A percentile compares a stretch with the other conserved stretches of the same genome.
Evolutionary conservation across 2,329 filamentous ascomycete species (phyloP).

Genomic region (Verticillium tricorpus): DNA sequence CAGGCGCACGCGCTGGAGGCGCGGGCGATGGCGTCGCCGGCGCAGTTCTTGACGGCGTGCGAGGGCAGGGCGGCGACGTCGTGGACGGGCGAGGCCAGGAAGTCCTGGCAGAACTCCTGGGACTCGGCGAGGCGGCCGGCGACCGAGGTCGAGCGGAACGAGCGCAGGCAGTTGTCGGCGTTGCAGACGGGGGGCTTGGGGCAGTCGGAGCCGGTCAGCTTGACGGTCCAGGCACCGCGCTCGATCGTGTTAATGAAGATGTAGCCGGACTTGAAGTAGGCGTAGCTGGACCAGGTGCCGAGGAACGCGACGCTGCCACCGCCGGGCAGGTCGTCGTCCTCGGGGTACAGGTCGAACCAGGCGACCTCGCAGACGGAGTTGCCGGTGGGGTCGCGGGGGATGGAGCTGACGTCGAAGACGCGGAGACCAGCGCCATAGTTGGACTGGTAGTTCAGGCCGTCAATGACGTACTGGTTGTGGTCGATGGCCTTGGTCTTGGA

Average conservation of each 20-base stretch:
- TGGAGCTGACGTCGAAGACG: constrained; percentile 29
- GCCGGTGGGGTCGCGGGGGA: constrained; percentile 38
- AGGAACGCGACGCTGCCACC: constrained; percentile 34
- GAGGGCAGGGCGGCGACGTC: constrained; percentile 14
- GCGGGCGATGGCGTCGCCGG: constrained; percentile 14
- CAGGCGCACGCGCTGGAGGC: constrained; percentile 17
- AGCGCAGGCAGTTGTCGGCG: constrained; percentile 32
- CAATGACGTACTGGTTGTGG: constrained; percentile 43
- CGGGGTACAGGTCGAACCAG: constrained; percentile 47
- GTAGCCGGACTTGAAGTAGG: constrained; percentile 42
- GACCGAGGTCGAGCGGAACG: constrained; percentile 26
- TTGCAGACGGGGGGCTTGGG: constrained; percentile 18
- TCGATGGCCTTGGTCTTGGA: constrained; percentile 37
- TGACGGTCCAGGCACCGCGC: constrained; percentile 43
- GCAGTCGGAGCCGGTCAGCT: constrained; percentile 20
- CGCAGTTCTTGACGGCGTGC: constrained; percentile 16
- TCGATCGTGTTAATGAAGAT: constrained; percentile 50
- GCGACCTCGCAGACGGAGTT: constrained; percentile 38
- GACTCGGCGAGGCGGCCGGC: constrained; percentile 26
- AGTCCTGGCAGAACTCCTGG: constrained; percentile 24
- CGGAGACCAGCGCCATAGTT: constrained; percentile 47
- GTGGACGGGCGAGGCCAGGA: constrained; percentile 11
- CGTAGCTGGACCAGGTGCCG: constrained; percentile 44
- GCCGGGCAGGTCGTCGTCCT: constrained; percentile 36
- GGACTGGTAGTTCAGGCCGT: constrained; percentile 41